phyloP scores from a whole-genome alignment of 257 asterid species.

The Agastache rugosa region DNA sequence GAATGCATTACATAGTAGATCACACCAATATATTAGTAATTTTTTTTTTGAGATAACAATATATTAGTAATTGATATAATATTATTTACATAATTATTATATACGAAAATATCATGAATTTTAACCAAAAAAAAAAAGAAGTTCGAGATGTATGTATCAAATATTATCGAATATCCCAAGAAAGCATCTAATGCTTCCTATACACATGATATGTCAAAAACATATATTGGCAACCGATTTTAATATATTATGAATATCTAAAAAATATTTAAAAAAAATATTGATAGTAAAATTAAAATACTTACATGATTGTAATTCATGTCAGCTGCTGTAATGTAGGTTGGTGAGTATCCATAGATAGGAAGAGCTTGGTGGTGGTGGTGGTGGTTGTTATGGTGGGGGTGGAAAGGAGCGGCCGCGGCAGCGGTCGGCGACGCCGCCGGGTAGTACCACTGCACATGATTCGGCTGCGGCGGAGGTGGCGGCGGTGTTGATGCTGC shows the following conservation, averaged over 20 bases:
- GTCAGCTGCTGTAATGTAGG: constrained; percentile 70
- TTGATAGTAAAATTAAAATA: background rate
- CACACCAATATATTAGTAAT: no score
- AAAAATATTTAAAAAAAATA: background rate
- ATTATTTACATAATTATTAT: no score
- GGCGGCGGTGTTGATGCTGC: constrained; percentile 56
- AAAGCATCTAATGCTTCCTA: background rate
- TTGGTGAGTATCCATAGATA: constrained; percentile 77
- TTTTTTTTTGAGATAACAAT: no score
- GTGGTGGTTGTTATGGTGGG: constrained; percentile 44
- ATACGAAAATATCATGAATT: no score
- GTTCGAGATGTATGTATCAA: background rate
- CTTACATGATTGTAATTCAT: constrained; percentile 83
- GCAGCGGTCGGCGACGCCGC: constrained; percentile 51
- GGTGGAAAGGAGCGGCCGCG: constrained; percentile 42
- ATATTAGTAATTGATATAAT: no score
- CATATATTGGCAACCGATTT: background rate
- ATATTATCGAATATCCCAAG: background rate
- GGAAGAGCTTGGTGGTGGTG: constrained; percentile 76
- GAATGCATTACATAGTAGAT: no score
- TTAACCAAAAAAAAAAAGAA: no score
- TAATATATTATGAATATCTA: background rate
- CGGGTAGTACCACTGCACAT: constrained; percentile 83
- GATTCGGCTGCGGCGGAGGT: constrained; percentile 55
- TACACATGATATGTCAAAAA: background rate